These are phyloP conservation scores for Ilex asprella DNA, from an alignment of 257 asterid genomes.

Conservation along the genomic window DNA sequence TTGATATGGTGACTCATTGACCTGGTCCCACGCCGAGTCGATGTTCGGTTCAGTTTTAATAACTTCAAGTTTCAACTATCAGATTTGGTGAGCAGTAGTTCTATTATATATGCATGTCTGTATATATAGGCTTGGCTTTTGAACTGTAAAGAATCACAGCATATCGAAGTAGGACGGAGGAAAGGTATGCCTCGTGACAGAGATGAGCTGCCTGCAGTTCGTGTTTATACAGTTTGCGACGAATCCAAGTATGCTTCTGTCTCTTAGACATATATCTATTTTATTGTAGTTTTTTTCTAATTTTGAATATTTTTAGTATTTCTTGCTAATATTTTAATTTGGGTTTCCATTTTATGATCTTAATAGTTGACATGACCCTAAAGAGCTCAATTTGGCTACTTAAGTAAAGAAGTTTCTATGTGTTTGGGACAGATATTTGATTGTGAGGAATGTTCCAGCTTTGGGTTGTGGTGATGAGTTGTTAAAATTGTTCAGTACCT, in stretches of 20 bases:
- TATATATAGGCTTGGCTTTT: too few relatives aligned
- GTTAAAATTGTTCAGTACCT: constrained; percentile 42
- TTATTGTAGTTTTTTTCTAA: neutral
- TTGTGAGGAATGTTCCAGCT: constrained; percentile 84
- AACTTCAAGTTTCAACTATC: too few relatives aligned
- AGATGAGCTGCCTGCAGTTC: constrained; percentile 63
- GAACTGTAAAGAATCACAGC: too few relatives aligned
- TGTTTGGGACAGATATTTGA: constrained; percentile 42
- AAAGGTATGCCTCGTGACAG: constrained; percentile 51
- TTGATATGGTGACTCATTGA: too few relatives aligned
- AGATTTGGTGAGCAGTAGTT: too few relatives aligned
- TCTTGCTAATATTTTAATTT: neutral
- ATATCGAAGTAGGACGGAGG: too few relatives aligned
- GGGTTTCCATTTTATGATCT: neutral
- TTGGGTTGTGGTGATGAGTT: constrained; percentile 87
- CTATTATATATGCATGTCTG: too few relatives aligned
- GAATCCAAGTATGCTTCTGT: constrained; percentile 62
- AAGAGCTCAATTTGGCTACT: neutral
- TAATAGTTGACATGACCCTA: neutral
- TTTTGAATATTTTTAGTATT: neutral
- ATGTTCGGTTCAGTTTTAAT: too few relatives aligned
- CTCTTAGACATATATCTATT: neutral
- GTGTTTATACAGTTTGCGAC: constrained; percentile 85
- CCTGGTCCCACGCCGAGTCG: too few relatives aligned
- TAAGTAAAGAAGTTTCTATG: neutral